Evolutionary conservation across 73 alveolate genomes (phyloP), one percentile per base, ranked within the genome.

Genomic region (Paramecium caudatum): DNA sequence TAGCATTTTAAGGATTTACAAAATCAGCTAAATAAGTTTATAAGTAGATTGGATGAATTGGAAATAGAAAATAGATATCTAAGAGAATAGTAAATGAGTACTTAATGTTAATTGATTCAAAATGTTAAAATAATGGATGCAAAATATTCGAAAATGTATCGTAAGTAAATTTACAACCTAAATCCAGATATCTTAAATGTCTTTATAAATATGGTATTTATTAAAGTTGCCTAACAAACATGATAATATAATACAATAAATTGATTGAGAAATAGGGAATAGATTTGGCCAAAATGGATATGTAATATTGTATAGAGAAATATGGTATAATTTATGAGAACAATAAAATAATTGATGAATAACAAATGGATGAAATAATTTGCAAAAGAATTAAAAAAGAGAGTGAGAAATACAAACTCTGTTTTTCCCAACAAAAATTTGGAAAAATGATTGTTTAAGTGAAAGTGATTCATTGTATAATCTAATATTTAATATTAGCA

Each of bases 251-350:
- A 65, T 36, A 32, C 49, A 65, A 65, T 65, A 65, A 65, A 65
- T 65, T 65, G 34, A 13, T 65, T 1, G 83, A 55, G 16, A 65
- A 65, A 65, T 65, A 25, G 27, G 83, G 49, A 32, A 65, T 33
- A 10, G 83, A 36, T 33, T 30, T 25, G 16, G 19, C 39, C 32
- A 55, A 55, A 55, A 55, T 55, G 80, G 80, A 55, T 55, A 6
- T 55, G 2, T 27, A 55, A 23, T 27, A 16, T 27, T 55, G 80
- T 55, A 55, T 19, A 1, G 80, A 55, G 16, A 65, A 65, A 65
- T 65, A 65, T 65, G 83, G 83, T 4, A 21, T 63, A 2, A 30
- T 63, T 30, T 6, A 30, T 30, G 36, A 63, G 13, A 33, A 63
- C 2, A 39, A 63, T 63, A 30, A 63, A 19, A 27, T 63, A 1